Evolutionary conservation across 2,329 filamentous ascomycete genomes (phyloP), one percentile per base, ranked within the genome.

Genomic region (Fusarium drepaniforme): DNA sequence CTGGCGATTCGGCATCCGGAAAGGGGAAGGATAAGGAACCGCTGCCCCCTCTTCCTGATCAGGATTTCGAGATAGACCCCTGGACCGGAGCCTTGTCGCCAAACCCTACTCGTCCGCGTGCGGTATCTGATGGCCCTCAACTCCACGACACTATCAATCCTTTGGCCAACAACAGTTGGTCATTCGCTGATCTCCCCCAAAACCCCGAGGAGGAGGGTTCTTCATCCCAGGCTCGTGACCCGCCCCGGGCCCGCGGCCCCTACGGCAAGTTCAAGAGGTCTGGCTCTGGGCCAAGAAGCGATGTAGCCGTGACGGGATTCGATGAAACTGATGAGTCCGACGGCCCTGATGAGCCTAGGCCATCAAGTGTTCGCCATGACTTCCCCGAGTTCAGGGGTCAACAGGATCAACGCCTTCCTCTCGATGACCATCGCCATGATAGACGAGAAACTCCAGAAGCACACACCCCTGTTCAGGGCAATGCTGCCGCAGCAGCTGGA

Each of bases 131-230:
- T 75, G 90, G 90, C 0, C 88, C 88, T 5, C 84, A 83, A 51
- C 78, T 81, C 8, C 83, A 82, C 5, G 82, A 84, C 11, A 81
- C 81, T 3, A 82, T 87, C 64, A 88, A 90, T 61, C 87, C 88
- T 0, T 79, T 92, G 18, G 90, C 86, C 1, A 90, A 90, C 78
- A 91, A 91, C 72, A 92, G 83, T 74, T 93, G 90, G 91, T 87
- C 86, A 0, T 92, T 92, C 74, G 83, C 85, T 5, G 82, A 82
- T 28, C 71, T 89, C 9, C 81, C 83, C 23, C 61, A 77, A 13
- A 71, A 80, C 42, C 64, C 67, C 5, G 58, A 76, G n/a, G 40
- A 53, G 18, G 68, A 75, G 15, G 33, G 53, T 13, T 51, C 38
- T 8, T 68, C 64, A 4, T 58, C 62, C 25, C 46, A 46, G 21